Base-by-base conservation (phyloP, 2,329 filamentous ascomycete genomes). In the Podosphaera aphanis region DNA sequence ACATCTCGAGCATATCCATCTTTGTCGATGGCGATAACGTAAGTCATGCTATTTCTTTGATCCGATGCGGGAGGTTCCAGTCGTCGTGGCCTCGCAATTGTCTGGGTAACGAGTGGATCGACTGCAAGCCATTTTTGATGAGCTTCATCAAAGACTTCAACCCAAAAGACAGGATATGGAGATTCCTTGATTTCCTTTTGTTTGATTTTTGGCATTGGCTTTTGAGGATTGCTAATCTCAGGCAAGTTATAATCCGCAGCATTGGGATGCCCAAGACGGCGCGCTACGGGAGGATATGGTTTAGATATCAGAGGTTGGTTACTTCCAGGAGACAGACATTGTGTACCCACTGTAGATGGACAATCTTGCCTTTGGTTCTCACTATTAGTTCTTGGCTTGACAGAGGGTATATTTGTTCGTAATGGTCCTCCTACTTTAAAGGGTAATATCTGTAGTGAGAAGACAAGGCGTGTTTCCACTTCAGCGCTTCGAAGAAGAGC, bases 71-170 rank as follows among this genome's bases (percentile, higher is more conserved):
- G 83, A 0, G 90, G 90, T 56, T 98, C 90, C 23, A 98, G 66
- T 41, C 72, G 76, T 25, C 69, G 70, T 0, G 83, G 74, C 49
- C 81, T 85, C 58, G 77, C 83, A 46, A 93, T 74, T 51, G 77
- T 80, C 46, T 73, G 69, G 0, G 86, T 93, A 1, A 90, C 84
- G 0, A 94, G 62, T 0, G 86, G 76, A 58, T 98, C 90, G 33
- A 90, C 74, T 0, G 84, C 72, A 46, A 93, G 73, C 90, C 90
- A 98, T 64, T 84, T 93, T 58, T 94, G 83, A 51, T 84, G 74
- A 0, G 81, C 80, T 45, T 76, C 67, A 51, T 94, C 86, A 51
- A 93, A 82, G 2, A 83, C 78, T 62, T 98, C 90, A 0, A 94
- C 79, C 90, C 90, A 98, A 58, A 85, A 95, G 2, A 95, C 70